A percentile compares a stretch with the other conserved stretches of the same genome.
Conservation (phyloP, 208 protist genomes). For the Acanthamoeba culbertsoni region DNA sequence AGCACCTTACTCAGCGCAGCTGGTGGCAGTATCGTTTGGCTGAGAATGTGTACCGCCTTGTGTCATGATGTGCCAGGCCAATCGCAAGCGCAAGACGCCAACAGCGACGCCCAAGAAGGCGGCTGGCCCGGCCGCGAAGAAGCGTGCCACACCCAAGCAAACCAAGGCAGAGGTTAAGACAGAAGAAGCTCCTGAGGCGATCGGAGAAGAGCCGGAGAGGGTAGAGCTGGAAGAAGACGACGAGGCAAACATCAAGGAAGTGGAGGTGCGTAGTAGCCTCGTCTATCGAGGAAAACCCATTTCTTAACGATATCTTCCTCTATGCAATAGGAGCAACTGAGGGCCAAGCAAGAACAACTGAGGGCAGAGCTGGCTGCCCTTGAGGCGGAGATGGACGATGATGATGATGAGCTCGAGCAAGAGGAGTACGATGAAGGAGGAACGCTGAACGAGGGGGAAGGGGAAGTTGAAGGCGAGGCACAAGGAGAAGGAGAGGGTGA, state of each 20-base stretch:
- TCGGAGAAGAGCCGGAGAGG: not conserved
- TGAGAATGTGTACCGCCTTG: not conserved
- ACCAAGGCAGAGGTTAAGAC: not conserved
- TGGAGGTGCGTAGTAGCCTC: not conserved
- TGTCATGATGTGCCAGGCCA: not conserved
- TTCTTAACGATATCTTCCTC: not conserved
- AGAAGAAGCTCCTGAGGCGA: not conserved
- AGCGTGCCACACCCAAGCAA: not conserved
- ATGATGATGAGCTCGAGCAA: not conserved
- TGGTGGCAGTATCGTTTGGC: no score
- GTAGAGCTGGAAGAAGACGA: not conserved
- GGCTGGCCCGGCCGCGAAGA: not conserved
- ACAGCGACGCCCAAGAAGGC: not conserved
- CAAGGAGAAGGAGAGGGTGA: no score
- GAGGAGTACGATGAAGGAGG: not conserved
- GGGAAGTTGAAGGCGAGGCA: not conserved
- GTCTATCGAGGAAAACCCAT: not conserved
- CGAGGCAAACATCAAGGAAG: not conserved
- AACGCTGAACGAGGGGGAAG: not conserved
- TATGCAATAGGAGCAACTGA: not conserved
- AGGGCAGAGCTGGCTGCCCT: not conserved
- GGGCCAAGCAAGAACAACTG: conserved; percentile 16
- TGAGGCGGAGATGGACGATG: not conserved
- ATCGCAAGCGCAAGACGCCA: not conserved
- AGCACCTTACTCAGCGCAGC: no score